These are phyloP conservation scores for Solanum pennellii DNA, from an alignment of 257 asterid genomes.

Conservation along the genomic window DNA sequence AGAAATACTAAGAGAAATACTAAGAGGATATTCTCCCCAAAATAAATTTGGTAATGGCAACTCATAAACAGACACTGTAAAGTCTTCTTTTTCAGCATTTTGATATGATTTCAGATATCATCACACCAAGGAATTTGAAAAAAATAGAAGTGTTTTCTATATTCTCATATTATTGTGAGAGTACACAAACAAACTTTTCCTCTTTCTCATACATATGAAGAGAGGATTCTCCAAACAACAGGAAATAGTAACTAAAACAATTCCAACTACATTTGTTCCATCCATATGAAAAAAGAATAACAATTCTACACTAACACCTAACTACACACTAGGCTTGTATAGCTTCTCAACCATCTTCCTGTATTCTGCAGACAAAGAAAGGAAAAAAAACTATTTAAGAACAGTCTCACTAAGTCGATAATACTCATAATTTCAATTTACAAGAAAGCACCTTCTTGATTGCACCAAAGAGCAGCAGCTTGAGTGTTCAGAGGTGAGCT, in stretches of 20 bases:
- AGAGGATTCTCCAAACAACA: background rate
- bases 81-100: background rate
- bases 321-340: slow-evolving; percentile 22
- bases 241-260: background rate
- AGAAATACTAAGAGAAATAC: too few relatives aligned
- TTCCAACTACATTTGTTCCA: background rate
- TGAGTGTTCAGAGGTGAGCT: slow-evolving; percentile 87
- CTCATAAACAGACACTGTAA: too few relatives aligned
- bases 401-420: background rate
- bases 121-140: background rate
- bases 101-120: background rate
- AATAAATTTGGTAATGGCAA: too few relatives aligned
- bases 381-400: background rate
- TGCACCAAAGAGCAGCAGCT: slow-evolving; percentile 83
- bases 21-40: too few relatives aligned
- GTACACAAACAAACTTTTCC: background rate
- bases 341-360: slow-evolving; percentile 34
- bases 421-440: background rate
- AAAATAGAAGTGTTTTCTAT: background rate
- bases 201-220: background rate
- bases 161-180: background rate
- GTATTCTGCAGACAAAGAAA: slow-evolving; percentile 13
- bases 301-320: background rate
- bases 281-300: background rate
- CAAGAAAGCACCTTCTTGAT: slow-evolving; percentile 57